Evolutionary conservation across 83 land plant species (phyloP).

Genomic region (Larix sibirica): DNA sequence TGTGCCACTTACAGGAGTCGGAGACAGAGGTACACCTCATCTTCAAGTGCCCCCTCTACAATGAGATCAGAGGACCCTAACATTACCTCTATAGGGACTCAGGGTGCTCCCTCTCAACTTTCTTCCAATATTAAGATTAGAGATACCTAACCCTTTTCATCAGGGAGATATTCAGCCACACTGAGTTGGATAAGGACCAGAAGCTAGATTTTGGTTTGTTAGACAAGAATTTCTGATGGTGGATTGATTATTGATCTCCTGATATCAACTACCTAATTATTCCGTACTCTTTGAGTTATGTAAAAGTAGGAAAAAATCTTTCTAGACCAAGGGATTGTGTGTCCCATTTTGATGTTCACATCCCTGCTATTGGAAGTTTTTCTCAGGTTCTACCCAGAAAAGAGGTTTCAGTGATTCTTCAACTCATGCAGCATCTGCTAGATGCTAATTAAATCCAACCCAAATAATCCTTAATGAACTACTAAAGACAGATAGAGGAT

Average conservation of each 20-base stretch:
- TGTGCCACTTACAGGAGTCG: no score
- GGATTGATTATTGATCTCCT: neutral
- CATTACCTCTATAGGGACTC: no score
- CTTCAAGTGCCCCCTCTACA: no score
- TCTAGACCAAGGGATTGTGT: neutral
- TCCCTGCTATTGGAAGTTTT: neutral
- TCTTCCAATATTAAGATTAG: no score
- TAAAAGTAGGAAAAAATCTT: neutral
- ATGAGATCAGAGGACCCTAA: no score
- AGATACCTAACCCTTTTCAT: no score
- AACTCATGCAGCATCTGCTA: neutral
- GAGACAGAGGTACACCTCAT: no score
- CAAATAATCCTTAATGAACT: neutral
- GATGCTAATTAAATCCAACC: neutral
- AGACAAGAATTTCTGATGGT: neutral
- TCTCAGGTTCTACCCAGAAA: neutral
- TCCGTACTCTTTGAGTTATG: neutral
- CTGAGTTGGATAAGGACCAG: no score
- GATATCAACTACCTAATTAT: neutral
- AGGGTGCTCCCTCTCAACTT: no score
- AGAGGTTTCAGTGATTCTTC: neutral
- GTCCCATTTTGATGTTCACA: no score
- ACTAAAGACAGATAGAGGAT: neutral
- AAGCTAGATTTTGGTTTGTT: no score
- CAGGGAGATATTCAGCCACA: no score